Evolutionary conservation across 2,329 filamentous ascomycete genomes (phyloP), one percentile per base, ranked within the genome.

Genomic region (Talaromyces sp.): DNA sequence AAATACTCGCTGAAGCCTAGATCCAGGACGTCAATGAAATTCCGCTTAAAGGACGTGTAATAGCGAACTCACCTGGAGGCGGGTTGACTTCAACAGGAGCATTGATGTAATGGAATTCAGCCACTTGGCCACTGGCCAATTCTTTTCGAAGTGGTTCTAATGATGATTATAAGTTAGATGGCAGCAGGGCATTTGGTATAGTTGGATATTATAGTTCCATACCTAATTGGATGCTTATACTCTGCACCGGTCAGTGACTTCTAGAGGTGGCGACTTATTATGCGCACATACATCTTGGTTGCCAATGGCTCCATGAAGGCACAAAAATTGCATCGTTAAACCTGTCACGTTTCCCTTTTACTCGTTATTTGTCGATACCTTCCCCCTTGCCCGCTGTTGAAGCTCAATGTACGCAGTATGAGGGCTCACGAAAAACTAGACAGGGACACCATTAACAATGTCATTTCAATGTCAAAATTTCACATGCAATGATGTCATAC

Each of bases 291-390:
- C 70, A 52, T 71, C 64, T 15, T 67, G 58, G 51, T 70, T 71
- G 60, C 67, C 68, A 65, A 70, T 70, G 49, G 68, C 67, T 53
- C 70, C 70, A 52, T 71, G 70, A 39, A 71, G 65, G 55, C 70
- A 71, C 19, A 71, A 32, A 55, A 70, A 70, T 27, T 66, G 63
- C 70, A 71, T 71, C 44, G 11, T 65, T 57, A 19, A 52, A 33
- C 15, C 15, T 32, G 27, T 13, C 42, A 15, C 55, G 53, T 54
- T 2, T 10, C 32, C 4, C 3, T 17, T 39, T 39, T 17, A 17
- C 17, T 39, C 36, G 17, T n/a, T 39, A n/a, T 39, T 39, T 39
- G 15, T n/a, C 15, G 5, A 15, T 36, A 13, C 9, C 17, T 39
- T 15, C 13, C 33, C 36, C 8, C 36, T 17, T 36, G 33, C 13